These are phyloP conservation scores for Pogostemon cablin DNA, from an alignment of 257 asterid genomes.

Conservation along the genomic window DNA sequence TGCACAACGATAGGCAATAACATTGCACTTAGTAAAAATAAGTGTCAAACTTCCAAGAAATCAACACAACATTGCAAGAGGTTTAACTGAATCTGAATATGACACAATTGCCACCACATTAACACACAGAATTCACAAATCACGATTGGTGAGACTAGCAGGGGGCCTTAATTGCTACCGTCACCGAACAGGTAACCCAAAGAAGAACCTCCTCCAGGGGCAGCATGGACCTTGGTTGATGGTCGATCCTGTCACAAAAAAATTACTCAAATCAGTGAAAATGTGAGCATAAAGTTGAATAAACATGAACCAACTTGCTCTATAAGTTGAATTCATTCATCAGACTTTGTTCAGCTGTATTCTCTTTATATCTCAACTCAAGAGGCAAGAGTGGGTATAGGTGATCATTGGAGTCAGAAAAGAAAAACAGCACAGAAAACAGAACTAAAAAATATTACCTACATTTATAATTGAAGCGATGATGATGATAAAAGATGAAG, in stretches of 20 bases:
- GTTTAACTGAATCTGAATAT: slow-evolving; percentile 9
- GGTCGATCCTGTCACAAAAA: slow-evolving; percentile 58
- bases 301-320: neutral
- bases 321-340: too few relatives aligned
- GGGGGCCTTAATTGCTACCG: slow-evolving; percentile 41
- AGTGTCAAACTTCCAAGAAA: neutral
- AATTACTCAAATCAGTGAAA: slow-evolving; percentile 15
- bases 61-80: neutral
- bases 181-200: slow-evolving; percentile 66
- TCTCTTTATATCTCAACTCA: too few relatives aligned
- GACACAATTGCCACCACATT: slow-evolving; percentile 26
- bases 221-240: slow-evolving; percentile 66
- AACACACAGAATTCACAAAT: slow-evolving; percentile 25
- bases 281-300: neutral
- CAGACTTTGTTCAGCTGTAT: too few relatives aligned
- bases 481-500: neutral
- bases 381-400: neutral
- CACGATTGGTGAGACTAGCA: slow-evolving; percentile 19
- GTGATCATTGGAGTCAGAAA: neutral
- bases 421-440: neutral
- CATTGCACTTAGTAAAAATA: too few relatives aligned
- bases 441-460: slow-evolving; percentile 1
- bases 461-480: neutral
- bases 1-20: too few relatives aligned
- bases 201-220: slow-evolving; percentile 69